Evolutionary conservation across 2,329 filamentous ascomycete genomes (phyloP).

Genomic region (Venturia aucupariae): DNA sequence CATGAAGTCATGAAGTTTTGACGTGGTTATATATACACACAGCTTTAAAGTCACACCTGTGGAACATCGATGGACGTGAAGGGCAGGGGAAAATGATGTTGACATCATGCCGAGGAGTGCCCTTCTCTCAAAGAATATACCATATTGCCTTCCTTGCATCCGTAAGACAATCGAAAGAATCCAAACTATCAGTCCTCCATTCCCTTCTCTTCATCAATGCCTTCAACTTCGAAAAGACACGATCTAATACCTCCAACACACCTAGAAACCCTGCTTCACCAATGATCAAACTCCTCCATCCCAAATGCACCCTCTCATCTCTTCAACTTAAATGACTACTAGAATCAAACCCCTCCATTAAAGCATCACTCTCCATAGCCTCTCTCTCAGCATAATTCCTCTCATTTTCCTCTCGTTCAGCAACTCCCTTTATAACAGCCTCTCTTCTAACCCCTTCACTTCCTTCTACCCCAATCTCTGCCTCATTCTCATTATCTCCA

Average conservation of each 20-base stretch:
- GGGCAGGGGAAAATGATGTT: too few relatives aligned
- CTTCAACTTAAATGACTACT: neutral
- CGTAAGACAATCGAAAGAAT: too few relatives aligned
- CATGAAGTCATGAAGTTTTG: too few relatives aligned
- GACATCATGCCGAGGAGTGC: too few relatives aligned
- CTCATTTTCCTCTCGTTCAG: neutral
- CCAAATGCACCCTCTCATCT: neutral
- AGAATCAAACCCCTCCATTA: neutral
- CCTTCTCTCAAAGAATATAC: too few relatives aligned
- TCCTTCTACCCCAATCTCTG: neutral
- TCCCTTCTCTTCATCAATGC: too few relatives aligned
- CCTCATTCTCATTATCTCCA: neutral
- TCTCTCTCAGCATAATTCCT: neutral
- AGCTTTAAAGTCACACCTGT: too few relatives aligned
- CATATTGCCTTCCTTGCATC: too few relatives aligned
- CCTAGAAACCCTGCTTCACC: neutral
- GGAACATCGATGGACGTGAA: too few relatives aligned
- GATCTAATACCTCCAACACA: neutral
- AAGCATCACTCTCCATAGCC: constrained; percentile 1
- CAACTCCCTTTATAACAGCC: neutral
- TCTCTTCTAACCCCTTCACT: neutral
- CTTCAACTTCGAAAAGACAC: neutral
- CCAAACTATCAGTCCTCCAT: too few relatives aligned
- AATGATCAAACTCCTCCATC: neutral
- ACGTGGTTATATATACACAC: too few relatives aligned